Percentiles rank a stretch among this genome's conserved stretches.
Conservation (phyloP, 208 protist species). For the Crithidia expoeki region DNA sequence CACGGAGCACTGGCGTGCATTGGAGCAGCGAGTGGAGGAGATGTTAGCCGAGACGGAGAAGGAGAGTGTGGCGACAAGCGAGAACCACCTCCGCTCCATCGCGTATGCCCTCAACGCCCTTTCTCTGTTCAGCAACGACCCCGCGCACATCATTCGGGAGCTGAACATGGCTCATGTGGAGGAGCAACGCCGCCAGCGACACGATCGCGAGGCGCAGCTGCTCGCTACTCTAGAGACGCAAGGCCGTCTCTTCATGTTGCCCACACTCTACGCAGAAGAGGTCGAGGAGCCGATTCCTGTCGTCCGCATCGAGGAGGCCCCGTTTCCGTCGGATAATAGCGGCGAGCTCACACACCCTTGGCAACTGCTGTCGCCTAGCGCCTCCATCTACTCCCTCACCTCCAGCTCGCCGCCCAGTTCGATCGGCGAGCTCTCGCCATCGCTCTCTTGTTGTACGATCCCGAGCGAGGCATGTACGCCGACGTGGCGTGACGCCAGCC, state of each 20-base stretch:
- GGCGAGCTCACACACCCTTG: slow-evolving; percentile 20
- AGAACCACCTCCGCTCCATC: slow-evolving; percentile 31
- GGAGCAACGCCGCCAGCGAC: slow-evolving; percentile 40
- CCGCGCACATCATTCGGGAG: slow-evolving; percentile 37
- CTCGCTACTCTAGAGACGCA: slow-evolving; percentile 35
- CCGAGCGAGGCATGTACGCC: slow-evolving; percentile 16
- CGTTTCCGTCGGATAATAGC: background rate
- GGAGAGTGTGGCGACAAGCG: slow-evolving; percentile 3
- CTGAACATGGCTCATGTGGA: slow-evolving; percentile 39
- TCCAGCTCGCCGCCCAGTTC: slow-evolving; percentile 24
- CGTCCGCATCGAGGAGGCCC: slow-evolving; percentile 19
- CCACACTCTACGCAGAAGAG: slow-evolving; percentile 33
- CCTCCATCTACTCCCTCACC: slow-evolving; percentile 28
- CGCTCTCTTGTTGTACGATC: slow-evolving; percentile 20
- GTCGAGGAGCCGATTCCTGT: slow-evolving; percentile 30
- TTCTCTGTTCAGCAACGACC: slow-evolving; percentile 45
- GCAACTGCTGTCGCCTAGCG: slow-evolving; percentile 26
- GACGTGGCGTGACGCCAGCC: slow-evolving; percentile 13
- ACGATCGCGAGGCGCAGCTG: slow-evolving; percentile 37
- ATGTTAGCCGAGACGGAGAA: slow-evolving; percentile 34
- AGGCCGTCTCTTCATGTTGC: slow-evolving; percentile 43
- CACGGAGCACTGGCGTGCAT: slow-evolving; percentile 34
- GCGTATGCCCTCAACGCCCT: slow-evolving; percentile 32
- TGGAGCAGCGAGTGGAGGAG: slow-evolving; percentile 37
- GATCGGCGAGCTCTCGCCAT: slow-evolving; percentile 32